A percentile compares a stretch with the other conserved stretches of the same genome.
phyloP scores from a whole-genome alignment of 2,329 filamentous ascomycete genomes.

The Diatrype stigma region DNA sequence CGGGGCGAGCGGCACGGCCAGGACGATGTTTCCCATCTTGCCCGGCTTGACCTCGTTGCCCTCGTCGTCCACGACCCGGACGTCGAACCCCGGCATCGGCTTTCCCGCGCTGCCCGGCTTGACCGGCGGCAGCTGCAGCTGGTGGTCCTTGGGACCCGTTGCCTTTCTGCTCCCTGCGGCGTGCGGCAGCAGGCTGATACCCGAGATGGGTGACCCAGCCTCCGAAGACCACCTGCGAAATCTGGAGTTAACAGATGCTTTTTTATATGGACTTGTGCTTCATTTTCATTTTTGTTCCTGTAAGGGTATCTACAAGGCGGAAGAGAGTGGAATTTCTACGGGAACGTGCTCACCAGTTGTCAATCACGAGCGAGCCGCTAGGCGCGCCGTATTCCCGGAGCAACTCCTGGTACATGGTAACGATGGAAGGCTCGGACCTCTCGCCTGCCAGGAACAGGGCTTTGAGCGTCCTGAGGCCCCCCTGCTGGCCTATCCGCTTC shows the following conservation, averaged over 20 bases:
- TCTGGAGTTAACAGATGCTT: too few species aligned
- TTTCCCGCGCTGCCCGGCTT: conserved; percentile 87
- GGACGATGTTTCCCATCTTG: conserved; percentile 86
- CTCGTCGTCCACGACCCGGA: conserved; percentile 76
- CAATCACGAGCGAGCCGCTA: conserved; percentile 50
- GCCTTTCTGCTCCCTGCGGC: conserved; percentile 51
- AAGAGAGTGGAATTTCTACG: too few species aligned
- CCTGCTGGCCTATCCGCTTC: conserved; percentile 56
- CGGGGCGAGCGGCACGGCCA: conserved; percentile 76
- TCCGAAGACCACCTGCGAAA: conserved; percentile 62
- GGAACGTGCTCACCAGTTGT: too few species aligned
- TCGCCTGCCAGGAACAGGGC: conserved; percentile 86
- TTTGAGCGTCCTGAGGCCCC: conserved; percentile 67
- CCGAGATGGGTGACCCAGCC: conserved; percentile 55
- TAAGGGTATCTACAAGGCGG: too few species aligned
- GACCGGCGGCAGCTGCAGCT: conserved; percentile 50
- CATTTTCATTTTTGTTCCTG: too few species aligned
- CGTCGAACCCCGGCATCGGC: conserved; percentile 86
- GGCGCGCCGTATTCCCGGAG: conserved; percentile 61
- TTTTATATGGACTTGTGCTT: too few species aligned
- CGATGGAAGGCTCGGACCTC: conserved; percentile 80
- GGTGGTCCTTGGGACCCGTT: conserved; percentile 31
- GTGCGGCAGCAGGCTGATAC: conserved; percentile 51
- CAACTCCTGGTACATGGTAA: conserved; percentile 75
- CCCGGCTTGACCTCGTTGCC: conserved; percentile 68